Percentiles rank a stretch among this genome's conserved stretches.
Evolutionary conservation across 2,329 filamentous ascomycete genomes (phyloP).

Genomic region (Sporothrix luriei): DNA sequence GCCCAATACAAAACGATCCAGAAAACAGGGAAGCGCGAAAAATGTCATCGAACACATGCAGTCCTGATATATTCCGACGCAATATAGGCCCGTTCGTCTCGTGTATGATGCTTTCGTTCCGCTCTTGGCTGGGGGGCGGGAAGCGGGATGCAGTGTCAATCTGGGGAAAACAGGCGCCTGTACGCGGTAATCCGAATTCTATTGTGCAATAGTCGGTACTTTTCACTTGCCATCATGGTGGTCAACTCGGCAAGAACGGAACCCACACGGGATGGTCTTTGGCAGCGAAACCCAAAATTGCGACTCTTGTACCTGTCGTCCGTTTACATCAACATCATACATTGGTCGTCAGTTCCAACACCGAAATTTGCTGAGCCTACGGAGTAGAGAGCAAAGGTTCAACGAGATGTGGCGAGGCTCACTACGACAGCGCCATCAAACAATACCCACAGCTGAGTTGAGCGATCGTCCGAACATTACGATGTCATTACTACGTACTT

Average conservation of each 20-base stretch:
- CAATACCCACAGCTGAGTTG: background rate
- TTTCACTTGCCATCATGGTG: background rate
- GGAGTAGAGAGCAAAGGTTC: background rate
- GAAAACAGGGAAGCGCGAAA: no score
- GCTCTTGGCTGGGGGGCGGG: background rate
- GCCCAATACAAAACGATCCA: background rate
- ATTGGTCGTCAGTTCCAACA: slow-evolving; percentile 5
- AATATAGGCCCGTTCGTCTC: slow-evolving; percentile 4
- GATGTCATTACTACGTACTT: background rate
- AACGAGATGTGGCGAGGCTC: background rate
- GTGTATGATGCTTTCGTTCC: background rate
- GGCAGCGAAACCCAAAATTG: slow-evolving; percentile 13
- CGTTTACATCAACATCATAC: no score
- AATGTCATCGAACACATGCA: slow-evolving; percentile 6
- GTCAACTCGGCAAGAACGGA: slow-evolving; percentile 5
- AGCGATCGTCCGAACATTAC: slow-evolving; percentile 21
- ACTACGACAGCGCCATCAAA: background rate
- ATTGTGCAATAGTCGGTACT: background rate
- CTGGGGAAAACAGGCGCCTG: slow-evolving; percentile 13
- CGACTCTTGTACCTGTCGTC: background rate
- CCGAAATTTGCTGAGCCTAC: background rate
- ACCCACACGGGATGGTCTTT: slow-evolving; percentile 3
- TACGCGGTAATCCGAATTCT: background rate
- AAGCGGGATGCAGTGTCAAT: slow-evolving; percentile 19
- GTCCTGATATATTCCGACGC: background rate